Base-by-base conservation (phyloP, 768 basidiomycete species). In the Daedaleopsis sinensis region DNA sequence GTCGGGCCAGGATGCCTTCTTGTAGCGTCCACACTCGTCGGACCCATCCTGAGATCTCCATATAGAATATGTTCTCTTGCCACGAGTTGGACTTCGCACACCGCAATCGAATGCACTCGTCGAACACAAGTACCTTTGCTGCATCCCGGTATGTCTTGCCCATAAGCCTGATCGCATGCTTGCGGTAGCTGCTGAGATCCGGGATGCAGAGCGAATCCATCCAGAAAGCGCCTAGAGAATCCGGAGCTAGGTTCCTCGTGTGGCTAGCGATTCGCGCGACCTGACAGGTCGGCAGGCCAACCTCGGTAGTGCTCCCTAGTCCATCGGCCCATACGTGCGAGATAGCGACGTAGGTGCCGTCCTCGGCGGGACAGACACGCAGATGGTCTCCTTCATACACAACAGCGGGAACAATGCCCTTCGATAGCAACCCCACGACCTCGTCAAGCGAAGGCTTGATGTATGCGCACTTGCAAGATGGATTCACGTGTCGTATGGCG, bases 101-200 rank as follows among this genome's bases (percentile, higher is more conserved):
- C n/a, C 23, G 21, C 12, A n/a, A 1, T 12, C 59, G 59, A 10
- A 64, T 46, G 16, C 59, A n/a, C 1, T 9, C 44, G 49, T 64
- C 63, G n/a, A 61, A 24, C 13, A 64, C 63, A 9, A 64, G 51
- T 18, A 65, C 60, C n/a, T 37, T 52, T 0, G 16, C 48, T 15
- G 61, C 65, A 5, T 35, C n/a, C 24, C 24, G 12, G 24, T 65
- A 65, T 1, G 61, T 66, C 47, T 63, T n/a, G 16, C 38, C 61
- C 58, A 66, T 62, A 18, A 62, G 53, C 9, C 19, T 32, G 23
- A 62, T 66, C 11, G 61, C 57, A n/a, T 46, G 61, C 35, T 60
- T 59, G 23, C 50, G 27, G 16, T 36, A 32, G 18, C 27, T 37
- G 19, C 32, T 49, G 35, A 21, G 2, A 32, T 19, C 46, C 18